phyloP scores from a whole-genome alignment of 2,329 filamentous ascomycete genomes.

The Calonectria hongkongensis region DNA sequence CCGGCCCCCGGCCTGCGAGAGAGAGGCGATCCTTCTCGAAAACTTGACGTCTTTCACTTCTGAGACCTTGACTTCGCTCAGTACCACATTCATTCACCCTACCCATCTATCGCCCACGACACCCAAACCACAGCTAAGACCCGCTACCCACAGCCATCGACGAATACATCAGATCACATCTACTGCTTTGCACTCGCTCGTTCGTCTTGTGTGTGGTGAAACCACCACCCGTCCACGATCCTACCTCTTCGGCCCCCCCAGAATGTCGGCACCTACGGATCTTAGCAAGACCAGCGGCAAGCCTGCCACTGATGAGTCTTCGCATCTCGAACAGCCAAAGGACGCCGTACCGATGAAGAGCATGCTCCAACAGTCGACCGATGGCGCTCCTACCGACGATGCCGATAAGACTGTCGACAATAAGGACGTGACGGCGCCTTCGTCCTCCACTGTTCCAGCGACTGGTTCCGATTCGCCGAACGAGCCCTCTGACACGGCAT shows the following conservation, averaged over 20 bases:
- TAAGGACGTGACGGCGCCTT: constrained; percentile 43
- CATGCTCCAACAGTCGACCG: constrained; percentile 54
- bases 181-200: constrained; percentile 39
- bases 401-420: constrained; percentile 43
- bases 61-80: constrained; percentile 50
- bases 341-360: constrained; percentile 63
- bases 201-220: constrained; percentile 51
- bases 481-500: constrained; percentile 41
- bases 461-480: constrained; percentile 48
- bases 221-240: constrained; percentile 50
- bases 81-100: constrained; percentile 43
- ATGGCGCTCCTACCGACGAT: constrained; percentile 46
- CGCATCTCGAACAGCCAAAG: constrained; percentile 58
- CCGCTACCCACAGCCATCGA: constrained; percentile 27
- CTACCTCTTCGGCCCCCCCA: constrained; percentile 45
- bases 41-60: constrained; percentile 58
- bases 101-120: constrained; percentile 44
- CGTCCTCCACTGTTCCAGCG: constrained; percentile 43
- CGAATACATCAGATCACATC: constrained; percentile 49
- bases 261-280: constrained; percentile 59
- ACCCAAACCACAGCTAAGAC: constrained; percentile 36
- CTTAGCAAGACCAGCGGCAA: constrained; percentile 58
- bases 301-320: constrained; percentile 52
- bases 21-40: constrained; percentile 52
- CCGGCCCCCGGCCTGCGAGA: constrained; percentile 51